phyloP scores from a whole-genome alignment of 1,284 basidiomycete species.

The Filobasidium uniguttulatum region DNA sequence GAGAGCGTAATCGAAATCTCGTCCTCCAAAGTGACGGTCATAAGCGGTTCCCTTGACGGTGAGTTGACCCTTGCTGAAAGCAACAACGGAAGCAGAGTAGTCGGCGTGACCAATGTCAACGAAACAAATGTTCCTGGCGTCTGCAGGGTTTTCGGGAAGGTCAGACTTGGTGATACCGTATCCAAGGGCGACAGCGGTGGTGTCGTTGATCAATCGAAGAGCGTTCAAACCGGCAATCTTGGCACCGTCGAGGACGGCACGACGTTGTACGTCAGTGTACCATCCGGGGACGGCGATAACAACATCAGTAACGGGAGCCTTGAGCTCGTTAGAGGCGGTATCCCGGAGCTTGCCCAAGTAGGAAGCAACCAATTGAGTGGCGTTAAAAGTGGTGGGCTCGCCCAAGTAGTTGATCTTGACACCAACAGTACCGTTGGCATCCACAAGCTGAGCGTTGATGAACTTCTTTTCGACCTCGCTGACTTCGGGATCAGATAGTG shows the following conservation, averaged over 20 bases:
- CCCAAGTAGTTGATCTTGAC: conserved; percentile 75
- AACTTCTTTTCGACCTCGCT: conserved; percentile 68
- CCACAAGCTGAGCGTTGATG: conserved; percentile 67
- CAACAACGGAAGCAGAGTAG: conserved; percentile 69
- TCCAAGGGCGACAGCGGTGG: conserved; percentile 79
- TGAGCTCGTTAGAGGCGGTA: conserved; percentile 68
- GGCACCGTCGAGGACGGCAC: conserved; percentile 75
- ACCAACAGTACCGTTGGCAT: conserved; percentile 66
- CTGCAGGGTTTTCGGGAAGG: conserved; percentile 62
- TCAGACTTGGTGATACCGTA: conserved; percentile 96
- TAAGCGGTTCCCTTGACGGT: conserved; percentile 72
- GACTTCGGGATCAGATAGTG: conserved; percentile 61
- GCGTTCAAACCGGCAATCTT: conserved; percentile 72
- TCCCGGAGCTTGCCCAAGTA: conserved; percentile 80
- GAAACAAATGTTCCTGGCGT: conserved; percentile 71
- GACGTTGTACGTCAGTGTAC: conserved; percentile 82
- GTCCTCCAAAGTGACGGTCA: conserved; percentile 80
- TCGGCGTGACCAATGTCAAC: conserved; percentile 85
- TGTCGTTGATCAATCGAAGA: conserved; percentile 87
- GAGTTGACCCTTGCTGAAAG: conserved; percentile 83
- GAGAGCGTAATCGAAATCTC: conserved; percentile 81
- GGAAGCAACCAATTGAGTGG: conserved; percentile 72
- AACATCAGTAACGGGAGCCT: conserved; percentile 68
- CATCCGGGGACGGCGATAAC: conserved; percentile 88
- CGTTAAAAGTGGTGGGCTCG: conserved; percentile 60